A percentile compares a stretch with the other conserved stretches of the same genome.
These are phyloP conservation scores for Triangularia setosa DNA, from an alignment of 2,329 filamentous ascomycete genomes.

Conservation along the genomic window DNA sequence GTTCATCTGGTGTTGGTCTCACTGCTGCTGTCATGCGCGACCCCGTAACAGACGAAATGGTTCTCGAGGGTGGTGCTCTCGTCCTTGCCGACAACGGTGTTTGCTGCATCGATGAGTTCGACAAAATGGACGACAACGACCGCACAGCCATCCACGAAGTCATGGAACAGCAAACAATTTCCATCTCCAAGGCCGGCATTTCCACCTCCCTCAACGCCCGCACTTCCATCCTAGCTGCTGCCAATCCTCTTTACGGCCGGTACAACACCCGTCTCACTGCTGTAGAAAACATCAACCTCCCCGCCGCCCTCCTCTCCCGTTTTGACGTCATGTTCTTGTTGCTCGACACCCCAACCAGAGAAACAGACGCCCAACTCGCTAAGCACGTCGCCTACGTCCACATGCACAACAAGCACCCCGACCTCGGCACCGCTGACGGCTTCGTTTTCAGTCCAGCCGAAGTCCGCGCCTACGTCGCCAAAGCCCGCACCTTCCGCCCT, in stretches of 20 bases:
- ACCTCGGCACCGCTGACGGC: conserved; percentile 50
- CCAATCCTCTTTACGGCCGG: conserved; percentile 94
- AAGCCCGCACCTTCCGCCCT: conserved; percentile 84
- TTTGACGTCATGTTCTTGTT: conserved; percentile 97
- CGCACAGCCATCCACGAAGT: conserved; percentile 82
- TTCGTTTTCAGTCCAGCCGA: conserved; percentile 89
- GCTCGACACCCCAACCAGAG: conserved; percentile 86
- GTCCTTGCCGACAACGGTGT: conserved; percentile 79
- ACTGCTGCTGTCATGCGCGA: conserved; percentile 82
- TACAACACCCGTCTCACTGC: conserved; percentile 98
- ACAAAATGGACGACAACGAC: conserved; percentile 86
- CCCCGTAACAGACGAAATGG: conserved; percentile 80
- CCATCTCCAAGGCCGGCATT: conserved; percentile 72
- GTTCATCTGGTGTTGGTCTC: conserved; percentile 76
- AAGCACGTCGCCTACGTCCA: conserved; percentile 95
- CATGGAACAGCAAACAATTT: conserved; percentile 85
- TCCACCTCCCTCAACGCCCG: conserved; percentile 84
- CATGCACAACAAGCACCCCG: conserved; percentile 92
- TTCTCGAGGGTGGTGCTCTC: conserved; percentile 74
- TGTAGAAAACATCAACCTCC: conserved; percentile 98
- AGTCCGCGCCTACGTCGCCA: conserved; percentile 92
- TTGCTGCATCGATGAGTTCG: conserved; percentile 83
- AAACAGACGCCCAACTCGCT: conserved; percentile 87
- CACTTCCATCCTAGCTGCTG: conserved; percentile 91
- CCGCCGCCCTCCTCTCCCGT: conserved; percentile 92